Conservation (phyloP, 202 grass and related monocot species). For the Miscanthus sacchariflorus region DNA sequence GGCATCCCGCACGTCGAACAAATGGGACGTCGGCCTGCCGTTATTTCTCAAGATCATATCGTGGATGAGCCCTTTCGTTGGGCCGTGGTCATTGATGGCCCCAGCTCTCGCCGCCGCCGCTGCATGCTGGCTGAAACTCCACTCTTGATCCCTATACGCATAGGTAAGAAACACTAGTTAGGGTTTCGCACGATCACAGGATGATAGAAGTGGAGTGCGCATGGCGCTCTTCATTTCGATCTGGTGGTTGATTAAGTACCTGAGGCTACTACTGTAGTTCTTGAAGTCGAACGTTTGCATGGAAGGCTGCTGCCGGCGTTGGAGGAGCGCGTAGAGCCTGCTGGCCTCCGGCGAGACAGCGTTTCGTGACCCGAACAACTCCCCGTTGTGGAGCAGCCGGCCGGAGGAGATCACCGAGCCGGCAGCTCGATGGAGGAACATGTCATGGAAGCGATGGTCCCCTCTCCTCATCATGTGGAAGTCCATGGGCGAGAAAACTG, state of each 20-base stretch:
- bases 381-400: conserved; percentile 47
- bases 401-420: conserved; percentile 44
- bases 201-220: not conserved
- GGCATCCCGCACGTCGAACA: conserved; percentile 63
- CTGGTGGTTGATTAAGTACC: conserved; percentile 38
- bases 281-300: conserved; percentile 76
- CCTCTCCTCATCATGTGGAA: conserved; percentile 74
- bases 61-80: conserved; percentile 67
- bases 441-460: conserved; percentile 61
- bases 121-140: conserved; percentile 60
- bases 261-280: conserved; percentile 48
- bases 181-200: conserved; percentile 27
- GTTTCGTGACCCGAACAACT: conserved; percentile 56
- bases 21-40: conserved; percentile 58
- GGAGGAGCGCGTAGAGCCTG: conserved; percentile 57
- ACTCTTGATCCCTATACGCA: conserved; percentile 60
- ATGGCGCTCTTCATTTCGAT: not conserved
- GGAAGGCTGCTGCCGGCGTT: conserved; percentile 52
- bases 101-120: conserved; percentile 26
- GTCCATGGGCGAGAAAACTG: conserved; percentile 78
- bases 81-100: conserved; percentile 48
- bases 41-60: conserved; percentile 79
- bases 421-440: conserved; percentile 63
- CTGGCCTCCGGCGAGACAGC: conserved; percentile 45
- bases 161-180: not conserved